These are phyloP conservation scores for Zoysia matrella DNA, from an alignment of 202 grass and related monocot species.

Conservation along the genomic window DNA sequence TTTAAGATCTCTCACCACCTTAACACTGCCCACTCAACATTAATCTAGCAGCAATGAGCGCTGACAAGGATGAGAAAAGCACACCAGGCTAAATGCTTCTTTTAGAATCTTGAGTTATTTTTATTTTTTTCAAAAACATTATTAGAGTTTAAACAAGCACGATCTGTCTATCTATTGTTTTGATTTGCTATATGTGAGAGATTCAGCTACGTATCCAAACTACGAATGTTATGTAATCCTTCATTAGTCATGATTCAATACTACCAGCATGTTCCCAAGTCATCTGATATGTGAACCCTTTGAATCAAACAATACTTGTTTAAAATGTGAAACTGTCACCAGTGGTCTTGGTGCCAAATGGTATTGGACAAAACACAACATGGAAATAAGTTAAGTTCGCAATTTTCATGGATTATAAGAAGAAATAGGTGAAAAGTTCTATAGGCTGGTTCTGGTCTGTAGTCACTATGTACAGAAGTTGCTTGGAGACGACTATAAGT, in stretches of 20 bases:
- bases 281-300: not conserved
- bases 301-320: not conserved
- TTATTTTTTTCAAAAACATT: too few species aligned
- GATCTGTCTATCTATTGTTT: not conserved
- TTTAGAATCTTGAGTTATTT: not conserved
- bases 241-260: not conserved
- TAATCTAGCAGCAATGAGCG: not conserved
- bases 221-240: not conserved
- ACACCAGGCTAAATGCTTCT: not conserved
- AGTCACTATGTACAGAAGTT: not conserved
- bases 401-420: conserved; percentile 1
- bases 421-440: not conserved
- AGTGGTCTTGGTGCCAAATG: not conserved
- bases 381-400: not conserved
- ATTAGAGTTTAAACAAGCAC: not conserved
- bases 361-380: not conserved
- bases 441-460: not conserved
- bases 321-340: not conserved
- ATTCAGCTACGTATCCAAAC: not conserved
- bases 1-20: not conserved
- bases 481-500: too few species aligned
- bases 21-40: not conserved
- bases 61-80: not conserved
- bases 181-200: not conserved
- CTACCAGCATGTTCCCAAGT: not conserved